These are phyloP conservation scores for Athelia psychrophila DNA, from an alignment of 1,284 basidiomycete species.

Conservation along the genomic window DNA sequence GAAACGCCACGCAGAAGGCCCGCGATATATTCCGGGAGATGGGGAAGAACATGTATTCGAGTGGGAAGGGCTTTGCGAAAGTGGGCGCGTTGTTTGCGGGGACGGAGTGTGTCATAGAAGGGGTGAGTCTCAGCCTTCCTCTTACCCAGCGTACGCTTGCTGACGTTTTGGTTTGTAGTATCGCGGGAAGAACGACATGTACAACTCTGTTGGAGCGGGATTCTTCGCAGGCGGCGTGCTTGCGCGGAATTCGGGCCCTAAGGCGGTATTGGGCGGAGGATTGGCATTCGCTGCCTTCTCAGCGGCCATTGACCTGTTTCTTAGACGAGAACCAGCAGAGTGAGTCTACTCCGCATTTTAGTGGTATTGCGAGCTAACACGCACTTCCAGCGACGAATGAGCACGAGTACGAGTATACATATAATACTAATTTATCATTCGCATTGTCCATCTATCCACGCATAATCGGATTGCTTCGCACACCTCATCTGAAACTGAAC, in stretches of 20 bases:
- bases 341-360: constrained; percentile 34
- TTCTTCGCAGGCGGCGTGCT: constrained; percentile 80
- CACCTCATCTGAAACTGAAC: no score
- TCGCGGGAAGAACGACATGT: constrained; percentile 93
- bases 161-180: constrained; percentile 52
- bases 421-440: constrained; percentile 1
- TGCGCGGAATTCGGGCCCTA: constrained; percentile 82
- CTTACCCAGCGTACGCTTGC: no score
- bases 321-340: constrained; percentile 84
- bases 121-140: constrained; percentile 56
- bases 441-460: background rate
- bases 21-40: constrained; percentile 91
- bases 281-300: constrained; percentile 91
- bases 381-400: background rate
- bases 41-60: constrained; percentile 89
- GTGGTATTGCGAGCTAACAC: background rate
- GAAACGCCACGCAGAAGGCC: constrained; percentile 76
- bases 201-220: constrained; percentile 74
- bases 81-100: constrained; percentile 93
- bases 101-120: constrained; percentile 94
- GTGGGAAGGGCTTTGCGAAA: constrained; percentile 92
- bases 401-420: background rate
- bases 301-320: constrained; percentile 81
- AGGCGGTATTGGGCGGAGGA: constrained; percentile 80
- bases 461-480: constrained; percentile 1